These are phyloP conservation scores for Pseudogymnoascus sp. DNA, from an alignment of 2,329 filamentous ascomycete species.

Conservation along the genomic window DNA sequence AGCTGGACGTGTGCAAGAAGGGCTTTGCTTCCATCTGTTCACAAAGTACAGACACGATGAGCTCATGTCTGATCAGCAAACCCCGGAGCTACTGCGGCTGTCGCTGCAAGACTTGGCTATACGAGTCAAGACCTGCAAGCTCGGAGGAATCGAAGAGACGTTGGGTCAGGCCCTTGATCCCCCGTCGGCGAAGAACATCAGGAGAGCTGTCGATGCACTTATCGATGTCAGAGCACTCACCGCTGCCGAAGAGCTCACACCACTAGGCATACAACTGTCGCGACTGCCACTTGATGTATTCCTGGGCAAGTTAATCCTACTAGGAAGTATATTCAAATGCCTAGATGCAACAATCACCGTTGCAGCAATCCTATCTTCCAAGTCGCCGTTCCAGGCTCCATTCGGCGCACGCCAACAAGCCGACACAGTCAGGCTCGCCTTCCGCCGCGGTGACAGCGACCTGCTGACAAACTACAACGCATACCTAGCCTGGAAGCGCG, in stretches of 20 bases:
- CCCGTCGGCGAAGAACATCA: constrained; percentile 84
- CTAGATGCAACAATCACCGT: constrained; percentile 87
- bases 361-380: constrained; percentile 87
- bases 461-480: constrained; percentile 90
- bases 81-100: constrained; percentile 88
- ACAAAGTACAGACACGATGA: constrained; percentile 82
- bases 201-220: constrained; percentile 83
- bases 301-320: constrained; percentile 82
- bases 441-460: constrained; percentile 83
- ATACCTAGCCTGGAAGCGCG: constrained; percentile 78
- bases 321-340: constrained; percentile 81
- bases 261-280: constrained; percentile 77
- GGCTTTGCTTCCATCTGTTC: constrained; percentile 92
- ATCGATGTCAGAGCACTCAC: constrained; percentile 90
- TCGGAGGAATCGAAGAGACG: constrained; percentile 87
- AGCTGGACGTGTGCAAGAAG: constrained; percentile 90
- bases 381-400: constrained; percentile 83
- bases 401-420: constrained; percentile 78
- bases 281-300: constrained; percentile 89
- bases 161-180: constrained; percentile 82
- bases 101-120: constrained; percentile 93
- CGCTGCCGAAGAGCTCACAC: constrained; percentile 70
- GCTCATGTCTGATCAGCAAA: constrained; percentile 83
- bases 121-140: constrained; percentile 92
- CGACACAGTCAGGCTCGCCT: constrained; percentile 68